A percentile compares a stretch with the other conserved stretches of the same genome.
phyloP scores from a whole-genome alignment of 257 asterid species.

The Perilla frutescens region DNA sequence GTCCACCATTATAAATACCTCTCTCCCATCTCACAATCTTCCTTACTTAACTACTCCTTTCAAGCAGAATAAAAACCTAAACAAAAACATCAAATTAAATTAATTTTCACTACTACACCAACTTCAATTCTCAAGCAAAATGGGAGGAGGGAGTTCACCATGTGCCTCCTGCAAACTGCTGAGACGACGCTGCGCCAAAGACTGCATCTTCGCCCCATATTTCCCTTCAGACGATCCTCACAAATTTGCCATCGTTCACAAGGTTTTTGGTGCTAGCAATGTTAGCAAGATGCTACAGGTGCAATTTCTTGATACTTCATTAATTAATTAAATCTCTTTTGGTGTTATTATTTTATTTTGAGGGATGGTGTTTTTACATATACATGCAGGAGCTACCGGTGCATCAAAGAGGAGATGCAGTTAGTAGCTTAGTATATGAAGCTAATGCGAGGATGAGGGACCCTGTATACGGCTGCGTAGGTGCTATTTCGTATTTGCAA shows the following conservation, averaged over 20 bases:
- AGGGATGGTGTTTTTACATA: no score
- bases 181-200: conserved; percentile 90
- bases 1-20: conserved; percentile 46
- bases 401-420: conserved; percentile 82
- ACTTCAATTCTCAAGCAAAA: neutral
- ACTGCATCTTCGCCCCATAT: conserved; percentile 88
- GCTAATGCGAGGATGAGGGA: conserved; percentile 90
- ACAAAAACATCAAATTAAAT: neutral
- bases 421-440: conserved; percentile 85
- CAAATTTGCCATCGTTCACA: conserved; percentile 96
- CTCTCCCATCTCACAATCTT: conserved; percentile 34
- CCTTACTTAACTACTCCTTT: neutral
- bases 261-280: conserved; percentile 94
- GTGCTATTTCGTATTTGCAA: conserved; percentile 82
- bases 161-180: conserved; percentile 92
- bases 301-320: no score
- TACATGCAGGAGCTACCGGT: conserved; percentile 69
- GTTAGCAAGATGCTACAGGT: conserved; percentile 98
- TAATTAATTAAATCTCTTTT: no score
- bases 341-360: no score
- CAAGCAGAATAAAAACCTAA: neutral
- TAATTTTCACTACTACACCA: neutral
- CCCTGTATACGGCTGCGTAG: conserved; percentile 90
- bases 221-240: conserved; percentile 96
- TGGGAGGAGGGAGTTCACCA: conserved; percentile 82